Evolutionary conservation across 2,329 filamentous ascomycete genomes (phyloP).

Genomic region (Epichloe brachyelytri): DNA sequence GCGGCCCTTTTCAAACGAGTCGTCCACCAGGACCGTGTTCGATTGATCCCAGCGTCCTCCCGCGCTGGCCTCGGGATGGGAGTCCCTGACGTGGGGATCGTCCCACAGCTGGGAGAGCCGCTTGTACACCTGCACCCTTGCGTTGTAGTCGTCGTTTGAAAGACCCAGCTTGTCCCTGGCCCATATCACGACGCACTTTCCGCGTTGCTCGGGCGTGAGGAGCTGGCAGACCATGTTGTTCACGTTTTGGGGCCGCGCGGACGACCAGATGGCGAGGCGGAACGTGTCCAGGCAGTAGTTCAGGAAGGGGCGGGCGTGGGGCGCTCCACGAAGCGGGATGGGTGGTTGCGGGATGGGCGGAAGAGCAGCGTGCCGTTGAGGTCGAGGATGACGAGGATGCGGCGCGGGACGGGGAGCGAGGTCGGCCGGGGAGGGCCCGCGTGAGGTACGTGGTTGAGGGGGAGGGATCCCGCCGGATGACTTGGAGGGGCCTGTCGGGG

Average conservation of each 20-base stretch:
- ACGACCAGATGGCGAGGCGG: conserved; percentile 82
- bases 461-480: conserved; percentile 44
- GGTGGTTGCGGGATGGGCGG: conserved; percentile 42
- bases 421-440: conserved; percentile 33
- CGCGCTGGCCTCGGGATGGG: conserved; percentile 28
- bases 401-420: conserved; percentile 34
- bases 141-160: conserved; percentile 46
- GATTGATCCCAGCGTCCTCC: conserved; percentile 56
- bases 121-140: conserved; percentile 82
- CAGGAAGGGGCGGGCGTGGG: conserved; percentile 56
- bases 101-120: conserved; percentile 62
- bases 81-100: conserved; percentile 27
- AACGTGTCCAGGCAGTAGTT: conserved; percentile 62
- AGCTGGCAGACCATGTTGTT: conserved; percentile 51
- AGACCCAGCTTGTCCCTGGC: conserved; percentile 65
- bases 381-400: conserved; percentile 74
- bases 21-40: conserved; percentile 86
- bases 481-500: conserved; percentile 16
- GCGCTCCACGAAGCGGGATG: conserved; percentile 47
- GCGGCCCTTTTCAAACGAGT: conserved; percentile 65
- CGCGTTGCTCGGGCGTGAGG: conserved; percentile 39
- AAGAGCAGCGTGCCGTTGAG: conserved; percentile 83
- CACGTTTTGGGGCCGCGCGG: conserved; percentile 64
- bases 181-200: conserved; percentile 58
- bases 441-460: conserved; percentile 50